Base-by-base conservation (phyloP, 441 rosid species). In the Biscutella laevigata region DNA sequence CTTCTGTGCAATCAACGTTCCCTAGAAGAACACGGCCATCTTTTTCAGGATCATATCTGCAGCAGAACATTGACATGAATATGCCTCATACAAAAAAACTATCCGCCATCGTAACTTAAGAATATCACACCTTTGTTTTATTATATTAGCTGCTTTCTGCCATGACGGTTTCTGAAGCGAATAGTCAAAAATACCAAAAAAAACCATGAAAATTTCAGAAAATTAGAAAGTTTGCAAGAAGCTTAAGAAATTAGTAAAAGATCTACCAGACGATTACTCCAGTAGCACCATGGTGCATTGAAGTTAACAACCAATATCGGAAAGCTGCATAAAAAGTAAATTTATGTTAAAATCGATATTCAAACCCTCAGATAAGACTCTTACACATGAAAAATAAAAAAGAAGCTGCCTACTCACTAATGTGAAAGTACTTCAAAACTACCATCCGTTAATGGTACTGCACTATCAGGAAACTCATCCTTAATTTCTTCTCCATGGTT, bases 261-360 rank as follows among this genome's bases (percentile, higher is more conserved):
- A 72, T 66, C 73, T 81, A 89, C 99, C 97, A 94, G 79, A 67
- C 95, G 97, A 56, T 71, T 84, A 68, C 99, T 80, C 95, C 95
- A 94, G 69, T 71, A 75, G 83, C 99, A 94, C 99, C 99, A 94
- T 58, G 97, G 97, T 61, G 97, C 96, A 77, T 57, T 73, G 73
- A 94, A 94, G 73, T 89, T 94, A 63, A 89, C 95, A 28, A 74
- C 87, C 74, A 94, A 69, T 76, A 94, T 72, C 25, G 88, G 95
- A 74, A 71, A 80, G 76, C 99, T 94, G 86, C 52, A 82, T 46
- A 62, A 29, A 52, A 17, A 17, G 20, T 32, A 26, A 28, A 13
- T 33, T 45, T 51, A 34, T 45, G 44, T 55, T 46, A 64, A 44
- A 17, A 17, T 16, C 37, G 39, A 38, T 21, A 22, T 27, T 39